Percentiles rank a stretch among this genome's conserved stretches.
phyloP scores from a whole-genome alignment of 208 protist species.

The Acanthamoeba lenticulata region DNA sequence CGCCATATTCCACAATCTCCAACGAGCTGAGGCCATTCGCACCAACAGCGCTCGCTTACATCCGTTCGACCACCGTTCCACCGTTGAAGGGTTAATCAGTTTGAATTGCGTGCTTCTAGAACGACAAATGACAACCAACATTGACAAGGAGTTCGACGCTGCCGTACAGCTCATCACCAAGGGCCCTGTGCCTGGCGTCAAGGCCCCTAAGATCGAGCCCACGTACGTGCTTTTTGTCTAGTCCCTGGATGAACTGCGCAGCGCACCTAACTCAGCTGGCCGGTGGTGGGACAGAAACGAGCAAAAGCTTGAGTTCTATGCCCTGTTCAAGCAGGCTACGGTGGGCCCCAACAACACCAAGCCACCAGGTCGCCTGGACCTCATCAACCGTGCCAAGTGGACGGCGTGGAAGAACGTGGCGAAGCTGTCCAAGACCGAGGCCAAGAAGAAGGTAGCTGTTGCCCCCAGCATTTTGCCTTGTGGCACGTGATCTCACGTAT shows the following conservation, averaged over 20 bases:
- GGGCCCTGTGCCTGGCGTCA: conserved; percentile 35
- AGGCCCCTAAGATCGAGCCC: conserved; percentile 18
- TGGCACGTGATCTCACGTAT: neutral
- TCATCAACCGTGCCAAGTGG: conserved; percentile 90
- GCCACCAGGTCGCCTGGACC: conserved; percentile 5
- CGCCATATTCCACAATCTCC: neutral
- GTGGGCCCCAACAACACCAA: conserved; percentile 90
- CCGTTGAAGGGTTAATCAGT: conserved; percentile 48
- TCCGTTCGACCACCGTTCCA: conserved; percentile 14
- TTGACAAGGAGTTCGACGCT: conserved; percentile 63
- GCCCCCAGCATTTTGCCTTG: neutral
- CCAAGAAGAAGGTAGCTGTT: conserved; percentile 47
- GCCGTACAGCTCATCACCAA: conserved; percentile 56
- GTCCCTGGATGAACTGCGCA: neutral
- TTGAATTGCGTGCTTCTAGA: conserved; percentile 38
- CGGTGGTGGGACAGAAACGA: conserved; percentile 79
- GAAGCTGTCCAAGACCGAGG: conserved; percentile 47
- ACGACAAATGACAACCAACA: conserved; percentile 14
- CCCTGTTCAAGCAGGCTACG: conserved; percentile 97
- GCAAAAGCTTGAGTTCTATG: conserved; percentile 94
- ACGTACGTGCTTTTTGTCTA: neutral
- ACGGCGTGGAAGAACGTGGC: conserved; percentile 42
- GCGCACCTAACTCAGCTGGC: neutral
- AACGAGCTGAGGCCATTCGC: neutral
- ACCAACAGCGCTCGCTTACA: neutral